phyloP scores from a whole-genome alignment of 83 land plant species.

The Picea abies region DNA sequence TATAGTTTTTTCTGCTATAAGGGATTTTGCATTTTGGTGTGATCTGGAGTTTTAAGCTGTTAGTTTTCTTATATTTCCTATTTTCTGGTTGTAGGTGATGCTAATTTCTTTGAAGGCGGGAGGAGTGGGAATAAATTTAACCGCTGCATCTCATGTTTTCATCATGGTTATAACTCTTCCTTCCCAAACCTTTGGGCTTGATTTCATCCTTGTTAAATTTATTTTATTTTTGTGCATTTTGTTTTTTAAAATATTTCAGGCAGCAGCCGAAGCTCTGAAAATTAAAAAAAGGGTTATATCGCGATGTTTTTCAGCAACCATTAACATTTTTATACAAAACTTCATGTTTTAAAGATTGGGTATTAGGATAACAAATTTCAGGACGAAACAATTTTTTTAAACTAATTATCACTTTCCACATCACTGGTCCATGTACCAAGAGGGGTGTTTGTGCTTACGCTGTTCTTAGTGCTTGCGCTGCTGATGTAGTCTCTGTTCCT shows the following conservation, averaged over 20 bases:
- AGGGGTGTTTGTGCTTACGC: too few species aligned
- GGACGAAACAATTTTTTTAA: too few species aligned
- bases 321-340: too few species aligned
- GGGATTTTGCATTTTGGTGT: slow-evolving; percentile 2
- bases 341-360: too few species aligned
- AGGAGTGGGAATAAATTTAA: slow-evolving; percentile 91
- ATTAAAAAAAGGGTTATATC: too few species aligned
- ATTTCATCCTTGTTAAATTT: background rate
- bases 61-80: background rate
- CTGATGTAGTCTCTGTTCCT: too few species aligned
- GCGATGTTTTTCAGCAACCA: too few species aligned
- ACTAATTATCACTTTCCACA: too few species aligned
- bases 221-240: background rate
- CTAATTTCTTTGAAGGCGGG: slow-evolving; percentile 93
- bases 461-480: too few species aligned
- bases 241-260: background rate
- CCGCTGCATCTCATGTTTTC: slow-evolving; percentile 95
- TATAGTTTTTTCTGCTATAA: background rate
- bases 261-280: too few species aligned
- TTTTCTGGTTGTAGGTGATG: slow-evolving; percentile 58
- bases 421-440: too few species aligned
- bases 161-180: slow-evolving; percentile 63
- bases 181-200: background rate
- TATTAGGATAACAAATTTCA: too few species aligned
- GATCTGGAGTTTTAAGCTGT: background rate